phyloP scores from a whole-genome alignment of 148 eudicot genomes.

The Vaccinium corymbosum region DNA sequence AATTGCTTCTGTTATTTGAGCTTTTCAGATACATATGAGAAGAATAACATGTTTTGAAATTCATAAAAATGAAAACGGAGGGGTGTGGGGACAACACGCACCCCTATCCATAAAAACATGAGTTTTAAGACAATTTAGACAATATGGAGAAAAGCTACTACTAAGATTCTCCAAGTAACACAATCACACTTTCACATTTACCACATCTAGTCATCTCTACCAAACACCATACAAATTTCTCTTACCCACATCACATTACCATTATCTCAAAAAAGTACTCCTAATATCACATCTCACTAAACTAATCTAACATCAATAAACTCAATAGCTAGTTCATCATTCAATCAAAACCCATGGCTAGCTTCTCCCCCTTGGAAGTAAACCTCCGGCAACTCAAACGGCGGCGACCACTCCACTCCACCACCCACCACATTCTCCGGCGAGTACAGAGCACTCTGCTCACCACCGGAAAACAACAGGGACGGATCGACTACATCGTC shows the following conservation, averaged over 20 bases:
- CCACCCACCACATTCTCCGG: neutral
- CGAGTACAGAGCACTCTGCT: neutral
- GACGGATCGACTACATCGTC: neutral
- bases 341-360: neutral
- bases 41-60: no score
- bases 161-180: neutral
- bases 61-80: no score
- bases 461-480: neutral
- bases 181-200: neutral
- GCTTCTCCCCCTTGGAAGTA: neutral
- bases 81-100: no score
- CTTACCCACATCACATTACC: neutral
- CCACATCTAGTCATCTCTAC: neutral
- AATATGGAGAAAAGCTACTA: no score
- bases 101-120: no score
- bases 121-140: no score
- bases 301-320: neutral
- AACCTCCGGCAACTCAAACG: slow-evolving; percentile 5
- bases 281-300: neutral
- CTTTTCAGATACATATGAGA: no score
- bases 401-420: neutral
- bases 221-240: neutral
- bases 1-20: no score
- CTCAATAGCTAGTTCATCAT: neutral
- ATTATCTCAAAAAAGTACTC: neutral